Evolutionary conservation across 2,329 filamentous ascomycete genomes (phyloP), one percentile per base, ranked within the genome.

Genomic region (Diaporthe australafricana): DNA sequence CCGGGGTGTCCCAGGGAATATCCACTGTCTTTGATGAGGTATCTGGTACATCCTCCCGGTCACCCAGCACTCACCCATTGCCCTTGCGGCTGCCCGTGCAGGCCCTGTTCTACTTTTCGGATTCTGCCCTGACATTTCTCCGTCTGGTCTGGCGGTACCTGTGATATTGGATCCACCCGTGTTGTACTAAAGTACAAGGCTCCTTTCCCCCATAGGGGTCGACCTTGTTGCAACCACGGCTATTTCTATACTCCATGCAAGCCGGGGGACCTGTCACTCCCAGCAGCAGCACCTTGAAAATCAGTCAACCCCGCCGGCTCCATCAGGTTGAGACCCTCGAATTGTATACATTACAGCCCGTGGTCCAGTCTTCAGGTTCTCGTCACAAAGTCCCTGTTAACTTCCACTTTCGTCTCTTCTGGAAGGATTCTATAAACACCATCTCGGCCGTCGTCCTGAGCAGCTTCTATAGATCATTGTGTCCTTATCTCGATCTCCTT

Each of bases 91-190:
- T 76, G 78, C 79, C 80, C 80, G 80, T 83, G 80, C 82, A 80
- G 78, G 75, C 83, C 84, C 81, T 84, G 81, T 79, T 78, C 75
- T 70, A 79, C 77, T 78, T 75, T 81, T 82, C 81, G 82, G 82
- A 82, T 81, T 80, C 82, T 82, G 80, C 81, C 80, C 84, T 81
- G 83, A 81, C 80, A 83, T 84, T 83, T 83, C 82, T 85, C 84
- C 84, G 82, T 79, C 78, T 81, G 78, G 79, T 79, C 79, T 80
- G 78, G 79, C 77, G 77, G 80, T 83, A 82, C 81, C 79, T 79
- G 80, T 81, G 83, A 82, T 84, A 84, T 84, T 84, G 82, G 84
- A 83, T 81, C 83, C 81, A 83, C 81, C 80, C 85, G 81, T 84
- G 80, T 83, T 82, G 80, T 81, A 82, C 80, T 79, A 79, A 79